Percentiles rank a stretch among this genome's conserved stretches.
These are phyloP conservation scores for Suillus cothurnatus DNA, from an alignment of 768 basidiomycete species.

Conservation along the genomic window DNA sequence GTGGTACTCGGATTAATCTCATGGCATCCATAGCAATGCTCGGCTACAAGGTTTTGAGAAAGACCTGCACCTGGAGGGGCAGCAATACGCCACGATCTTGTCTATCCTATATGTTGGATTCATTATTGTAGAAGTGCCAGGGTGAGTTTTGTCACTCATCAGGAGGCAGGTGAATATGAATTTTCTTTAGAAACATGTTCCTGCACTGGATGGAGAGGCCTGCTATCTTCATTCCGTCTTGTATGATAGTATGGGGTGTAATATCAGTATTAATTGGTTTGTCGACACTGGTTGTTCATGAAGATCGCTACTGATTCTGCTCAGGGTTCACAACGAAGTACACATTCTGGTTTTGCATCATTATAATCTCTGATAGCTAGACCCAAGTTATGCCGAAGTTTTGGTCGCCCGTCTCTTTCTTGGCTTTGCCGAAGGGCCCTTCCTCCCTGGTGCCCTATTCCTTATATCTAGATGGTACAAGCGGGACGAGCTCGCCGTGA, in stretches of 20 bases:
- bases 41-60: slow-evolving; percentile 22
- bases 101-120: slow-evolving; percentile 30
- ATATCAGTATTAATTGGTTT: slow-evolving; percentile 37
- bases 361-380: not conserved
- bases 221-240: slow-evolving; percentile 27
- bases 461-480: not conserved
- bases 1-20: not conserved
- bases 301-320: not conserved
- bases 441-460: slow-evolving; percentile 24
- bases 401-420: slow-evolving; percentile 43
- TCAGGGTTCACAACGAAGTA: slow-evolving; percentile 9
- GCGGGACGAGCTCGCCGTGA: not conserved
- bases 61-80: slow-evolving; percentile 21
- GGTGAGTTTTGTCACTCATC: slow-evolving; percentile 1
- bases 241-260: slow-evolving; percentile 37
- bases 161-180: not conserved
- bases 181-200: slow-evolving; percentile 28
- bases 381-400: slow-evolving; percentile 20
- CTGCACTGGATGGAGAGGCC: slow-evolving; percentile 34
- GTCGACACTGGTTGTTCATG: not conserved
- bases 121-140: slow-evolving; percentile 28
- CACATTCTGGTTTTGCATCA: not conserved
- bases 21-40: slow-evolving; percentile 13
- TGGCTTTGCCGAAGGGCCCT: slow-evolving; percentile 39
- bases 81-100: slow-evolving; percentile 25